phyloP scores from a whole-genome alignment of 202 grass and related monocot genomes.

The Miscanthus sacchariflorus region DNA sequence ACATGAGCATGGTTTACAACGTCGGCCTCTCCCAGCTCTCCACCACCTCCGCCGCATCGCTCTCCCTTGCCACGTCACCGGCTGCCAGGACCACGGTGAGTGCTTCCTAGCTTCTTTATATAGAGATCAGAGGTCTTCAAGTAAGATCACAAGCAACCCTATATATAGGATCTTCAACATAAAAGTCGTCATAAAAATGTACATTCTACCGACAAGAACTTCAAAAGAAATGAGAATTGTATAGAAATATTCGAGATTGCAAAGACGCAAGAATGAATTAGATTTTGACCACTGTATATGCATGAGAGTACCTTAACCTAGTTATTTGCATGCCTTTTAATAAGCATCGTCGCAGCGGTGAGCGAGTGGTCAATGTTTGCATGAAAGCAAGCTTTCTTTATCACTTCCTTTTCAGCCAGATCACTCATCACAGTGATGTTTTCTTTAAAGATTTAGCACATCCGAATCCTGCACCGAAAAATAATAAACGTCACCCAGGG shows the following conservation, averaged over 20 bases:
- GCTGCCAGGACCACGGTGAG: conserved; percentile 48
- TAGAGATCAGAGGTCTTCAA: too few relatives aligned
- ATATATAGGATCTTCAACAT: too few relatives aligned
- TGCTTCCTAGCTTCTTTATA: neutral
- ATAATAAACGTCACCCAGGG: conserved; percentile 8
- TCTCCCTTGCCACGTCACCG: conserved; percentile 60
- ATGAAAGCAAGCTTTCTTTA: neutral
- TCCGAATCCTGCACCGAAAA: neutral
- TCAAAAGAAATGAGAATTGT: neutral
- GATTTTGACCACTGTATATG: neutral
- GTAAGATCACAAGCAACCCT: too few relatives aligned
- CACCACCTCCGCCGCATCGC: conserved; percentile 44
- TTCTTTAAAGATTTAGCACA: conserved; percentile 42
- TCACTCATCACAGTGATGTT: conserved; percentile 18
- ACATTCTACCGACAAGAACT: neutral
- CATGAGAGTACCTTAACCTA: too few relatives aligned
- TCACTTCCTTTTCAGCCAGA: conserved; percentile 39
- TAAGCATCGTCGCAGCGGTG: too few relatives aligned
- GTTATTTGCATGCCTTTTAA: neutral
- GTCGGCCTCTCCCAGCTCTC: conserved; percentile 60
- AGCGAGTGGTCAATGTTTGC: neutral
- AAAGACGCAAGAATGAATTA: too few relatives aligned
- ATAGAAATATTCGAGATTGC: neutral
- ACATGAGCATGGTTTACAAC: conserved; percentile 89
- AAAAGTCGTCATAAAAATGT: neutral